Conservation (phyloP, 208 protist genomes). For the Crithidia expoeki region DNA sequence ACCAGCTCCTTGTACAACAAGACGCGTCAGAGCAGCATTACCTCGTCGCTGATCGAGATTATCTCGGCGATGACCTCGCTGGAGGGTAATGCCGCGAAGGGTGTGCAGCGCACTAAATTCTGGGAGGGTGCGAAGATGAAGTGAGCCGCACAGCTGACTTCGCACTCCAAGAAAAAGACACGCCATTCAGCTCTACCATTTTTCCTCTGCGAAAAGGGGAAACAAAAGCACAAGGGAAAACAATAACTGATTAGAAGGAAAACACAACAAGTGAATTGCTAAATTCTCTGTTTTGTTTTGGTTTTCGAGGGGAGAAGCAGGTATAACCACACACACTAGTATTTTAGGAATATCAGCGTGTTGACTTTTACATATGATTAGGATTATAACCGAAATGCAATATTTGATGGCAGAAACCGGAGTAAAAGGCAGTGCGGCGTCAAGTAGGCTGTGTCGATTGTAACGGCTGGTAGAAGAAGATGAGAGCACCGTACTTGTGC, state of each 20-base stretch:
- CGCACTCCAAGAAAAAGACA: neutral
- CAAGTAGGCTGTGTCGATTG: no score
- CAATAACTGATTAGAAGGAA: neutral
- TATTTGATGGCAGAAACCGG: slow-evolving; percentile 6
- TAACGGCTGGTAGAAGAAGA: no score
- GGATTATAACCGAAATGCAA: slow-evolving; percentile 12
- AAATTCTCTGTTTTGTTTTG: slow-evolving; percentile 2
- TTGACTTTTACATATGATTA: slow-evolving; percentile 23
- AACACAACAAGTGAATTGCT: neutral
- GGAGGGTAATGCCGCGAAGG: slow-evolving; percentile 80
- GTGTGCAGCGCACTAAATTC: slow-evolving; percentile 83
- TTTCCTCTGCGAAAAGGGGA: neutral
- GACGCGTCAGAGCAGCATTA: slow-evolving; percentile 90
- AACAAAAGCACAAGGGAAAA: neutral
- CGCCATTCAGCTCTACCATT: neutral
- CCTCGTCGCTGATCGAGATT: slow-evolving; percentile 90
- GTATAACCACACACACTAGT: slow-evolving; percentile 13
- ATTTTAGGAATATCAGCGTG: slow-evolving; percentile 28
- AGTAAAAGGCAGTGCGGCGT: neutral
- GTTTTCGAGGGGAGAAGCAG: neutral
- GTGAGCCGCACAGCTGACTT: slow-evolving; percentile 29
- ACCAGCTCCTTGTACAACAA: slow-evolving; percentile 93
- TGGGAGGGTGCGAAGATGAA: slow-evolving; percentile 73
- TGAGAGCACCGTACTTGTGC: no score
- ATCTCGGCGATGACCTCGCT: slow-evolving; percentile 91